phyloP scores from a whole-genome alignment of 108 stramenopile species.

The Pseudonitzschia pungens region DNA sequence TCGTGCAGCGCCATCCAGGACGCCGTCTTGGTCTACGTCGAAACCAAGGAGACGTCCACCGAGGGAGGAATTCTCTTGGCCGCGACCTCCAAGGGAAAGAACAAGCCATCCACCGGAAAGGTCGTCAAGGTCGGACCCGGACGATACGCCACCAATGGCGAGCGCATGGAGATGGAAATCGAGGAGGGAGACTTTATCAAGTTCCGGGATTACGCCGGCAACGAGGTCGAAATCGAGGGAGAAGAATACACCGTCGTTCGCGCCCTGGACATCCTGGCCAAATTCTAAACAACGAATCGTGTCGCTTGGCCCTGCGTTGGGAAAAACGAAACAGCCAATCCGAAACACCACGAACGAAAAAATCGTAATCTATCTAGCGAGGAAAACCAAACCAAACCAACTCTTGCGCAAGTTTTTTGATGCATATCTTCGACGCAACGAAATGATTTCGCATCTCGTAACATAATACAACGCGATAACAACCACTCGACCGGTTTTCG shows the following conservation, averaged over 20 bases:
- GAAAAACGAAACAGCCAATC: background rate
- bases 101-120: slow-evolving; percentile 66
- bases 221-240: slow-evolving; percentile 78
- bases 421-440: background rate
- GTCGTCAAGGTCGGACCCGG: slow-evolving; percentile 90
- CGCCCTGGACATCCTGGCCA: slow-evolving; percentile 83
- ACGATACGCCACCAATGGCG: slow-evolving; percentile 75
- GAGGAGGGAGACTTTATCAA: slow-evolving; percentile 74
- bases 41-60: slow-evolving; percentile 57
- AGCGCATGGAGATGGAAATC: slow-evolving; percentile 83
- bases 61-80: slow-evolving; percentile 73
- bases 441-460: background rate
- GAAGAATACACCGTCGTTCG: slow-evolving; percentile 84
- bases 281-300: slow-evolving; percentile 51
- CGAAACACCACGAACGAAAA: background rate
- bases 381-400: background rate
- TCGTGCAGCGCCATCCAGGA: slow-evolving; percentile 68
- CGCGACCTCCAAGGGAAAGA: slow-evolving; percentile 43
- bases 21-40: slow-evolving; percentile 75
- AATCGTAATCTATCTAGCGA: background rate
- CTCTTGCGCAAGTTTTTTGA: background rate
- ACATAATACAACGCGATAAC: background rate
- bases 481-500: background rate
- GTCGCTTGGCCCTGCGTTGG: background rate
- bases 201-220: slow-evolving; percentile 87